Conservation (phyloP, 257 asterid species). For the Ocimum tenuiflorum region DNA sequence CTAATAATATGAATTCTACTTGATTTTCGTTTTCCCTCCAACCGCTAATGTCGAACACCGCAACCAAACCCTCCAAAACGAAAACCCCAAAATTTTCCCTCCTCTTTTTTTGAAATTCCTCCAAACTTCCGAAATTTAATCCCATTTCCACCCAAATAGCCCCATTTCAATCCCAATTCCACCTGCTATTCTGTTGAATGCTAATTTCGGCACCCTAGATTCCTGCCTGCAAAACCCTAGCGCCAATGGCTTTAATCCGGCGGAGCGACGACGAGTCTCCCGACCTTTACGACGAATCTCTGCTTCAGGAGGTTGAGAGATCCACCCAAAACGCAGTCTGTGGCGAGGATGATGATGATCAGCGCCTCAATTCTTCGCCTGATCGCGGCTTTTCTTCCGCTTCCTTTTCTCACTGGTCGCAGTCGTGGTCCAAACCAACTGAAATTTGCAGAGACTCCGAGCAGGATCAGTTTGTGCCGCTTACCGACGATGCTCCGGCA, state of each 20-base stretch:
- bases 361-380: constrained; percentile 15
- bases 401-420: constrained; percentile 17
- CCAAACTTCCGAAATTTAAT: constrained; percentile 1
- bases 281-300: constrained; percentile 22
- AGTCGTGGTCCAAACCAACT: constrained; percentile 23
- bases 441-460: neutral
- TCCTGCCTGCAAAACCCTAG: constrained; percentile 12
- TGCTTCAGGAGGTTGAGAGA: constrained; percentile 18
- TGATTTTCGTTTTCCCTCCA: constrained; percentile 14
- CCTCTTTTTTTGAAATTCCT: constrained; percentile 23
- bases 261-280: constrained; percentile 4
- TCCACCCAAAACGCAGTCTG: constrained; percentile 11
- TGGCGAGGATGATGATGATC: neutral
- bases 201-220: constrained; percentile 7
- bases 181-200: neutral
- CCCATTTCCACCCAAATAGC: neutral
- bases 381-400: neutral
- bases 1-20: neutral
- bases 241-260: neutral
- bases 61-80: neutral
- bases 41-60: neutral
- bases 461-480: neutral
- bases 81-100: constrained; percentile 15
- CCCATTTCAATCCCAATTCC: constrained; percentile 19
- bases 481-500: constrained; percentile 10